Evolutionary conservation across 441 rosid genomes (phyloP).

Genomic region (Eutrema salsugineum): DNA sequence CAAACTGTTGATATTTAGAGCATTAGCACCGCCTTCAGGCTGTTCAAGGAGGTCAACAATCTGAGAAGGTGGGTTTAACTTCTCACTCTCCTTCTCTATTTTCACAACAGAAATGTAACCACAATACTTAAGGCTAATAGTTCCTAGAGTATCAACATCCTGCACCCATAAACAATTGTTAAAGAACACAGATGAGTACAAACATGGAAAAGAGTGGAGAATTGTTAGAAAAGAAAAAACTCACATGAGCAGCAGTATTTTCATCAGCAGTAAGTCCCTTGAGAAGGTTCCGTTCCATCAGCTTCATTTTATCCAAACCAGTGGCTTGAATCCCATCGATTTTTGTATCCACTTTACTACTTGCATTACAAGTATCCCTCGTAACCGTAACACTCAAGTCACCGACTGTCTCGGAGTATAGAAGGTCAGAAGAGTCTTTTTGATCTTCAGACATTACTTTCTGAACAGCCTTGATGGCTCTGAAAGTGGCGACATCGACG

Average conservation of each 20-base stretch:
- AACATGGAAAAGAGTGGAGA: not conserved
- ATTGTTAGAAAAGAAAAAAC: slow-evolving; percentile 8
- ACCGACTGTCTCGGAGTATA: slow-evolving; percentile 46
- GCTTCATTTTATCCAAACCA: slow-evolving; percentile 46
- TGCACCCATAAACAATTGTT: slow-evolving; percentile 34
- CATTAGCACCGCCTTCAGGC: slow-evolving; percentile 79
- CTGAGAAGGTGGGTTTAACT: slow-evolving; percentile 39
- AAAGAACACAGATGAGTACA: not conserved
- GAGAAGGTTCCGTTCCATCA: slow-evolving; percentile 55
- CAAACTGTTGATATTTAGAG: slow-evolving; percentile 69
- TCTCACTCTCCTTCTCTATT: slow-evolving; percentile 45
- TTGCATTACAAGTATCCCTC: slow-evolving; percentile 51
- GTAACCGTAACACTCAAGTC: slow-evolving; percentile 46
- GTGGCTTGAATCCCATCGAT: slow-evolving; percentile 58
- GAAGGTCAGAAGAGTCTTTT: too few relatives aligned
- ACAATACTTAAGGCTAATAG: slow-evolving; percentile 57
- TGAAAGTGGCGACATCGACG: slow-evolving; percentile 60
- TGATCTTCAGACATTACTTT: slow-evolving; percentile 41
- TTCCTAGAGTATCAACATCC: slow-evolving; percentile 59
- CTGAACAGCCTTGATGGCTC: slow-evolving; percentile 56
- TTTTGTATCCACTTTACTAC: slow-evolving; percentile 64
- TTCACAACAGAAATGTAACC: slow-evolving; percentile 65
- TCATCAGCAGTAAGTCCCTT: slow-evolving; percentile 78
- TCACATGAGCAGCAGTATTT: slow-evolving; percentile 68
- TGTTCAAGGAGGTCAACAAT: slow-evolving; percentile 55